Evolutionary conservation across 352 stramenopile species (phyloP).

Genomic region (Pythium scleroteichum): DNA sequence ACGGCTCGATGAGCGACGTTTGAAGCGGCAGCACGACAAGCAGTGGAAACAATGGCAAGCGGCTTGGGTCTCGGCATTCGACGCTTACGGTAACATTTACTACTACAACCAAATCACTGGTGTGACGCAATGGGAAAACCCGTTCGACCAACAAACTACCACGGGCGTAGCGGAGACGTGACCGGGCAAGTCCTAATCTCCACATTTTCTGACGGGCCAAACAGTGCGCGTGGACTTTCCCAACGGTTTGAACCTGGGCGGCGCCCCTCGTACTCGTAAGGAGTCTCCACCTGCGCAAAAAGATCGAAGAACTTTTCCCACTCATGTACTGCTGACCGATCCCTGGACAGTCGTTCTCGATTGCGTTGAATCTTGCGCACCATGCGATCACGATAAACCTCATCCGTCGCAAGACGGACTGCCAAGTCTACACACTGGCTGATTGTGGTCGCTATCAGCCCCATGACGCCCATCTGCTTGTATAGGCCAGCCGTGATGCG

Average conservation of each 20-base stretch:
- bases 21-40: conserved; percentile 35
- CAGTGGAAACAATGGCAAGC: conserved; percentile 33
- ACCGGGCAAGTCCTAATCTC: conserved; percentile 21
- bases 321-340: conserved; percentile 47
- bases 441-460: conserved; percentile 46
- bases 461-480: conserved; percentile 58
- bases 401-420: conserved; percentile 50
- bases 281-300: not conserved
- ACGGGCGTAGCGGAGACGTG: conserved; percentile 23
- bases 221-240: too few relatives aligned
- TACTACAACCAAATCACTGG: conserved; percentile 65
- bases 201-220: not conserved
- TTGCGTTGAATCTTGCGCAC: conserved; percentile 41
- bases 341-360: conserved; percentile 43
- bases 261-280: not conserved
- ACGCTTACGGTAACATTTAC: conserved; percentile 51
- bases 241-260: too few relatives aligned
- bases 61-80: conserved; percentile 52
- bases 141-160: conserved; percentile 11
- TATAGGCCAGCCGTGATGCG: conserved; percentile 70
- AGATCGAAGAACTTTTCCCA: conserved; percentile 76
- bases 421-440: conserved; percentile 57
- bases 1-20: conserved; percentile 34
- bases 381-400: conserved; percentile 47
- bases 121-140: conserved; percentile 57